phyloP scores from a whole-genome alignment of 805 yeast species.

The Wickerhamomyces strasburgensis region DNA sequence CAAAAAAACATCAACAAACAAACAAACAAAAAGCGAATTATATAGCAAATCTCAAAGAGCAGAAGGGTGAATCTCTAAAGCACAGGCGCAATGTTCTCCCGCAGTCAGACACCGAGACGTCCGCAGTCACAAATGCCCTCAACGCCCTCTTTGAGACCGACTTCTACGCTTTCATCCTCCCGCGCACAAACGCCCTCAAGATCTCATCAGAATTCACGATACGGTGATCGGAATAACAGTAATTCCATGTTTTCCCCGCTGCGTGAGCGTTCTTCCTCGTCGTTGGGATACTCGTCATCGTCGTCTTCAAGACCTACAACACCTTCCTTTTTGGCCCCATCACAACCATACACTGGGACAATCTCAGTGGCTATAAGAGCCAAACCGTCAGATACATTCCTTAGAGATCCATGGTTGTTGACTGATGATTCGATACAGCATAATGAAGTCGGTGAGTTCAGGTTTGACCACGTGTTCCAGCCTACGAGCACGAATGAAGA shows the following conservation, averaged over 20 bases:
- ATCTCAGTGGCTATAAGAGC: constrained; percentile 77
- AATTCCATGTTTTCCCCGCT: constrained; percentile 21
- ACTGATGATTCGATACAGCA: constrained; percentile 38
- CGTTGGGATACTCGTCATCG: constrained; percentile 8
- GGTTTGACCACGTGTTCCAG: constrained; percentile 75
- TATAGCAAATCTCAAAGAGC: not conserved
- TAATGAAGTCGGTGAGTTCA: constrained; percentile 59
- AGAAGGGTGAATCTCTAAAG: not conserved
- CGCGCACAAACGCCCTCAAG: constrained; percentile 22
- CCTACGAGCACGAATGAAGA: constrained; percentile 47
- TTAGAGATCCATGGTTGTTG: constrained; percentile 29
- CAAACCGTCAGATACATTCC: constrained; percentile 44
- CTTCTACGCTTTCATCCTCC: constrained; percentile 18
- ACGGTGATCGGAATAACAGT: no score
- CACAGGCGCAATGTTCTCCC: constrained; percentile 14
- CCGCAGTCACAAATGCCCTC: constrained; percentile 10
- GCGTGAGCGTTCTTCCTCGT: constrained; percentile 17
- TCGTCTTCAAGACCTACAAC: constrained; percentile 21
- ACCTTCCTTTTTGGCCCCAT: constrained; percentile 15
- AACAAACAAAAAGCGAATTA: not conserved
- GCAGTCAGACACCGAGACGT: constrained; percentile 23
- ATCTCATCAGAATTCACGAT: constrained; percentile 14
- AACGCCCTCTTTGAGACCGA: constrained; percentile 21
- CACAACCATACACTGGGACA: constrained; percentile 52
- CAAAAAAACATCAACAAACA: not conserved